These are phyloP conservation scores for Rhinocladiella mackenziei DNA, from an alignment of 2,329 filamentous ascomycete species.

Conservation along the genomic window DNA sequence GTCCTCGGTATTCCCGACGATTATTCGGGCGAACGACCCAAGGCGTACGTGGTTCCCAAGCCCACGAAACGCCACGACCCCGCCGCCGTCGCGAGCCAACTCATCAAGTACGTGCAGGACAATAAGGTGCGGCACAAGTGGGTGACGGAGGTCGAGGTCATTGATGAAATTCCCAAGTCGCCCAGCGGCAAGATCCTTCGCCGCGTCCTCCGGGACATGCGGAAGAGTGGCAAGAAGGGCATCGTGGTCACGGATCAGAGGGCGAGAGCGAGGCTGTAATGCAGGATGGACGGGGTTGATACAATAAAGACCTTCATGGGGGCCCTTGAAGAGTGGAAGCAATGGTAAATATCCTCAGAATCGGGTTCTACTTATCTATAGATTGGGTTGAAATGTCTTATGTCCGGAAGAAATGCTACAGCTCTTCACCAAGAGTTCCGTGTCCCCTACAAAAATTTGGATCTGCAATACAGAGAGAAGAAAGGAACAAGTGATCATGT, in stretches of 20 bases:
- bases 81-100: constrained; percentile 11
- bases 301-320: too few relatives aligned
- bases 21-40: constrained; percentile 54
- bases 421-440: too few relatives aligned
- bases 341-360: too few relatives aligned
- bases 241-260: constrained; percentile 25
- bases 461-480: too few relatives aligned
- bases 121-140: constrained; percentile 37
- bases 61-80: constrained; percentile 14
- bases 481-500: too few relatives aligned
- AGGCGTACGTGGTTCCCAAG: constrained; percentile 50
- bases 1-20: constrained; percentile 54
- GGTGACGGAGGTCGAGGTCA: constrained; percentile 45
- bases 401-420: too few relatives aligned
- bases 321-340: too few relatives aligned
- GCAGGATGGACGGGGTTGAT: neutral
- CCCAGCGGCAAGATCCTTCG: constrained; percentile 50
- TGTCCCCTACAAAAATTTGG: too few relatives aligned
- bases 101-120: constrained; percentile 35
- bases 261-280: constrained; percentile 20
- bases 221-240: constrained; percentile 22
- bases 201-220: constrained; percentile 27
- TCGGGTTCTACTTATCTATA: too few relatives aligned
- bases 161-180: constrained; percentile 49
- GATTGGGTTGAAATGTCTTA: too few relatives aligned